Evolutionary conservation across 371 early-diverging fungal species (phyloP).

Genomic region (Mortierella sp.): DNA sequence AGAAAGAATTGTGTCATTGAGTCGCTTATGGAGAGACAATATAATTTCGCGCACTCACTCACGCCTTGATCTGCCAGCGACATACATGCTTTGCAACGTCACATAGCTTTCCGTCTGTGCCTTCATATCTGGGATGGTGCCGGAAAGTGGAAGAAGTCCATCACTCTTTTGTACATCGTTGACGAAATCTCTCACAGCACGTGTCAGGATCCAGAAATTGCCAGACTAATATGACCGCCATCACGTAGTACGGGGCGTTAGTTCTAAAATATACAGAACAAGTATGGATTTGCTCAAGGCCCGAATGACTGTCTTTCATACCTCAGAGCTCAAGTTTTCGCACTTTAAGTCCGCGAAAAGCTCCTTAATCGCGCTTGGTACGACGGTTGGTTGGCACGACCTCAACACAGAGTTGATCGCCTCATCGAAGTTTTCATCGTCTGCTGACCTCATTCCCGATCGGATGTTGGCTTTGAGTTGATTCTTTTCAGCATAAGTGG

Average conservation of each 20-base stretch:
- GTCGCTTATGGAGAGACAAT: too few relatives aligned
- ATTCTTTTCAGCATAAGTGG: constrained; percentile 70
- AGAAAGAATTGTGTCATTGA: too few relatives aligned
- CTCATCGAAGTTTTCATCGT: constrained; percentile 92
- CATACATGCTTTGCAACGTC: constrained; percentile 83
- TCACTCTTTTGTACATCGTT: constrained; percentile 69
- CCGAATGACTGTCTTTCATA: constrained; percentile 22
- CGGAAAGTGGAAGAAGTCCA: constrained; percentile 85
- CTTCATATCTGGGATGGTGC: constrained; percentile 96
- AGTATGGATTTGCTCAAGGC: too few relatives aligned
- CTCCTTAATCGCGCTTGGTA: constrained; percentile 62
- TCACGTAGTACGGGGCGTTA: too few relatives aligned
- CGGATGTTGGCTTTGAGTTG: constrained; percentile 73
- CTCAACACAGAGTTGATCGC: constrained; percentile 75
- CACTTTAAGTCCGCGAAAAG: constrained; percentile 67
- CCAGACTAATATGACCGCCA: too few relatives aligned
- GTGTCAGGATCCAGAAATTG: constrained; percentile 88
- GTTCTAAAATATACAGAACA: not conserved
- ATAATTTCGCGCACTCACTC: too few relatives aligned
- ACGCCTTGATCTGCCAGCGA: too few relatives aligned
- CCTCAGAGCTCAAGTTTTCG: constrained; percentile 60
- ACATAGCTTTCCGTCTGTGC: constrained; percentile 91
- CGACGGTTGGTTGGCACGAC: constrained; percentile 54
- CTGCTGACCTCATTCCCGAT: constrained; percentile 65
- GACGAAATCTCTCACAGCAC: constrained; percentile 84